Percentiles rank a stretch among this genome's conserved stretches.
These are phyloP conservation scores for Coemansia biformis DNA, from an alignment of 192 early-diverging fungal species.

Conservation along the genomic window DNA sequence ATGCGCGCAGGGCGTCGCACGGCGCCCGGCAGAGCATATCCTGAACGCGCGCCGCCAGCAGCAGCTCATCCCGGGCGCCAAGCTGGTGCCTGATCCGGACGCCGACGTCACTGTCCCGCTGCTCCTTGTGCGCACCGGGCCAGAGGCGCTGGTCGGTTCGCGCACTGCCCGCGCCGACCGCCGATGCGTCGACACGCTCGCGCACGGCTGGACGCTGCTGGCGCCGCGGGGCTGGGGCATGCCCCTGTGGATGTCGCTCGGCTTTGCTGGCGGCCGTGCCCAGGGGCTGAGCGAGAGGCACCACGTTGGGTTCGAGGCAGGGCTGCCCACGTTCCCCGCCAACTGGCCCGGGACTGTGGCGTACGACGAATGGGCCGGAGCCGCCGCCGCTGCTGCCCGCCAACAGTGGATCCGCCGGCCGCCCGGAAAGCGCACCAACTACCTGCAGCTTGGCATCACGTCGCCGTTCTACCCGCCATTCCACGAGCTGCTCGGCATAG, in stretches of 20 bases:
- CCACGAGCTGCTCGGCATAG: constrained; percentile 37
- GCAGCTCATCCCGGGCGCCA: constrained; percentile 68
- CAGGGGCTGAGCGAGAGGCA: constrained; percentile 71
- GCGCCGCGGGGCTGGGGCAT: constrained; percentile 79
- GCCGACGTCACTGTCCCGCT: constrained; percentile 70
- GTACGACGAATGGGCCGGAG: constrained; percentile 52
- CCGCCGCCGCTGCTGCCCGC: constrained; percentile 38
- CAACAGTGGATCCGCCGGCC: constrained; percentile 64
- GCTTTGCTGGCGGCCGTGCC: constrained; percentile 81
- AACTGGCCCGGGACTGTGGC: constrained; percentile 75
- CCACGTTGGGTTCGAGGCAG: constrained; percentile 70
- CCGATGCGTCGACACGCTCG: constrained; percentile 25
- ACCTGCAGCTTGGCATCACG: constrained; percentile 57
- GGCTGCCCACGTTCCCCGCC: constrained; percentile 72
- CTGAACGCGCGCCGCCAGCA: constrained; percentile 57
- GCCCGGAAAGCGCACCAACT: constrained; percentile 78
- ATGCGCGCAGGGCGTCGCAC: constrained; percentile 38
- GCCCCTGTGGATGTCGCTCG: constrained; percentile 80
- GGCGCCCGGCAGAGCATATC: constrained; percentile 50
- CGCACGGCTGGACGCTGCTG: constrained; percentile 77
- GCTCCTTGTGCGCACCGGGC: constrained; percentile 73
- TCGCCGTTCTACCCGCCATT: constrained; percentile 72
- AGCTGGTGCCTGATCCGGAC: constrained; percentile 45
- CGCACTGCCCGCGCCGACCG: constrained; percentile 43
- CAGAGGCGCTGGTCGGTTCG: constrained; percentile 27